A percentile compares a stretch with the other conserved stretches of the same genome.
These are phyloP conservation scores for Hansenula lynferdii DNA, from an alignment of 1,139 yeast genomes.

Conservation along the genomic window DNA sequence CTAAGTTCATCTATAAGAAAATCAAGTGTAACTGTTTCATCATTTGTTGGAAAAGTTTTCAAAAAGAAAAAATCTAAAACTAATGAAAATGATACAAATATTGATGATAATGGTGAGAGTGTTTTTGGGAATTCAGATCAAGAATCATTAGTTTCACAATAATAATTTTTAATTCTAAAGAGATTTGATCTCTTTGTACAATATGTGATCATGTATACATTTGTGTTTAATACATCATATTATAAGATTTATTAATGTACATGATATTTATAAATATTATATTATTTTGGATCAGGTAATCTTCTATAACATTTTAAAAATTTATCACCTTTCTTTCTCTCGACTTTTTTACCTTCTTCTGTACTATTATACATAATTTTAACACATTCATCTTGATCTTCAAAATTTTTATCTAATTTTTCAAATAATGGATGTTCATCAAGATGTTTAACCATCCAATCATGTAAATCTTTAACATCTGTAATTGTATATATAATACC, in stretches of 20 bases:
- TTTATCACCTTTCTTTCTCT: conserved; percentile 81
- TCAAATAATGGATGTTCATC: conserved; percentile 89
- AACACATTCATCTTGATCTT: conserved; percentile 73
- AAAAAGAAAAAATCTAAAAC: no score
- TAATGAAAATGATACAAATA: conserved; percentile 13
- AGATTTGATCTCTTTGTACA: no score
- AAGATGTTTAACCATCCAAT: conserved; percentile 94
- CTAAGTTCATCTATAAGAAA: conserved; percentile 33
- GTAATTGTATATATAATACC: conserved; percentile 93
- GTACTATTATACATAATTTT: conserved; percentile 84
- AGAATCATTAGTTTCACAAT: conserved; percentile 11
- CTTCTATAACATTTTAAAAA: conserved; percentile 87
- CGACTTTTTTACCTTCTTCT: conserved; percentile 97
- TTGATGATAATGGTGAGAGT: conserved; percentile 5
- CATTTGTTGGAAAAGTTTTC: conserved; percentile 26
- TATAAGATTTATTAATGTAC: no score
- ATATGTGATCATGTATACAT: no score
- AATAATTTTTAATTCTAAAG: no score
- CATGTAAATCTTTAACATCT: conserved; percentile 88
- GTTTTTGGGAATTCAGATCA: conserved; percentile 12
- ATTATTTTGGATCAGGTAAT: conserved; percentile 51
- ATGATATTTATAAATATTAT: no score
- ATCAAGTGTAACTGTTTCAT: conserved; percentile 34
- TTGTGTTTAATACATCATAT: no score
- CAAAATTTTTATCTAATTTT: conserved; percentile 78